These are phyloP conservation scores for Prunus davidiana DNA, from an alignment of 306 rosid species.

Conservation along the genomic window DNA sequence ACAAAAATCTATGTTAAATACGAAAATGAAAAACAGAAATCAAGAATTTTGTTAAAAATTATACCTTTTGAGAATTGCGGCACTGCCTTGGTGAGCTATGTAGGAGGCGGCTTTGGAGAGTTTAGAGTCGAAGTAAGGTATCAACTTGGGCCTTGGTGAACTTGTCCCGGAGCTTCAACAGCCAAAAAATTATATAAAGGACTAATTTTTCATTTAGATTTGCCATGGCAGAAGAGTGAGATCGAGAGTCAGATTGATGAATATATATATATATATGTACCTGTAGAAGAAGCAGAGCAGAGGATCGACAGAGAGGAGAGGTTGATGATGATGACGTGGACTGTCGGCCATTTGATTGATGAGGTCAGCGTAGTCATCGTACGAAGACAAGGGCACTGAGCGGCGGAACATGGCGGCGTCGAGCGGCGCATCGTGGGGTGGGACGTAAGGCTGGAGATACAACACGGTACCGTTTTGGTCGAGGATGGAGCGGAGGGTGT, in stretches of 20 bases:
- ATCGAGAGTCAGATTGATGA: neutral
- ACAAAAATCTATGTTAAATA: neutral
- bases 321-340: conserved; percentile 10
- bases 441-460: conserved; percentile 44
- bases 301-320: conserved; percentile 64
- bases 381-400: conserved; percentile 47
- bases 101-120: conserved; percentile 50
- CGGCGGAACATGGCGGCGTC: conserved; percentile 34
- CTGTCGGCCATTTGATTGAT: conserved; percentile 42
- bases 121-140: conserved; percentile 60
- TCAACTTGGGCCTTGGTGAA: conserved; percentile 58
- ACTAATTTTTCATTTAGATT: neutral
- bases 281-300: conserved; percentile 67
- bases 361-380: conserved; percentile 45
- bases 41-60: neutral
- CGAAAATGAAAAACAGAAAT: neutral
- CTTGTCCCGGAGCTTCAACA: conserved; percentile 53
- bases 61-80: conserved; percentile 47
- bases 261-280: conserved; percentile 12
- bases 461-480: conserved; percentile 30
- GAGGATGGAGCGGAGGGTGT: conserved; percentile 44
- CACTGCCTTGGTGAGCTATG: conserved; percentile 44
- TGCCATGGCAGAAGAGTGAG: no score
- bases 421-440: conserved; percentile 5
- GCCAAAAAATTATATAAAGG: neutral